Conservation (phyloP, 2,329 filamentous ascomycete genomes). For the Coniella vitis region DNA sequence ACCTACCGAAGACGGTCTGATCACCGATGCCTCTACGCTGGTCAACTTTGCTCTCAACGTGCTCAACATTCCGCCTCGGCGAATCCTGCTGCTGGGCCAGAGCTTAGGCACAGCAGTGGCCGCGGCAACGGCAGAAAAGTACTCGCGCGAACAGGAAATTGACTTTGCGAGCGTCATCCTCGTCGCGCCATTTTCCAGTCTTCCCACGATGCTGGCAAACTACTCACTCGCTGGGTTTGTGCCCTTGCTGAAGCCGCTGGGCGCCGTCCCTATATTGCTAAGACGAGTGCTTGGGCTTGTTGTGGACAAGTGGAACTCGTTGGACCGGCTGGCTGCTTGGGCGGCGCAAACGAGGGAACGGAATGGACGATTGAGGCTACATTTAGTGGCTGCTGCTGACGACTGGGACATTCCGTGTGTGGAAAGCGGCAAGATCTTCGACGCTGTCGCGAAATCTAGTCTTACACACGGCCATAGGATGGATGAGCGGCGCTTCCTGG, state of each 20-base stretch:
- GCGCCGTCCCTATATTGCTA: constrained; percentile 57
- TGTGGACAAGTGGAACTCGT: constrained; percentile 76
- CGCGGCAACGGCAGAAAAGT: constrained; percentile 66
- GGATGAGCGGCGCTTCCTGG: constrained; percentile 25
- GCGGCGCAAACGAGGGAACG: constrained; percentile 43
- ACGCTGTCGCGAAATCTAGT: constrained; percentile 48
- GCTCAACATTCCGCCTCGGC: constrained; percentile 57
- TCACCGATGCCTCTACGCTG: constrained; percentile 68
- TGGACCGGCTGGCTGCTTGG: constrained; percentile 54
- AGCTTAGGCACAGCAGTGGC: constrained; percentile 84
- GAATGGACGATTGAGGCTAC: constrained; percentile 48
- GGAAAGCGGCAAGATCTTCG: constrained; percentile 60
- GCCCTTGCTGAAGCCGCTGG: constrained; percentile 71
- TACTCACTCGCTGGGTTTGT: constrained; percentile 75
- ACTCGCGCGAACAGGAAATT: constrained; percentile 45
- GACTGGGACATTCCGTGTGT: constrained; percentile 76
- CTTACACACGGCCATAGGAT: constrained; percentile 32
- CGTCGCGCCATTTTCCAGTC: constrained; percentile 69
- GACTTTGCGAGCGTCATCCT: constrained; percentile 77
- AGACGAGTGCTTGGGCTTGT: constrained; percentile 55
- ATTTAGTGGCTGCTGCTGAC: constrained; percentile 71
- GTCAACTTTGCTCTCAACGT: constrained; percentile 64
- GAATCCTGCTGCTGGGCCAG: constrained; percentile 78
- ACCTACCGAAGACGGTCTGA: constrained; percentile 74
- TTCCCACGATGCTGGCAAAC: constrained; percentile 65